Base-by-base conservation (phyloP, 2,329 filamentous ascomycete species). In the Trichophyton mentagrophytes region DNA sequence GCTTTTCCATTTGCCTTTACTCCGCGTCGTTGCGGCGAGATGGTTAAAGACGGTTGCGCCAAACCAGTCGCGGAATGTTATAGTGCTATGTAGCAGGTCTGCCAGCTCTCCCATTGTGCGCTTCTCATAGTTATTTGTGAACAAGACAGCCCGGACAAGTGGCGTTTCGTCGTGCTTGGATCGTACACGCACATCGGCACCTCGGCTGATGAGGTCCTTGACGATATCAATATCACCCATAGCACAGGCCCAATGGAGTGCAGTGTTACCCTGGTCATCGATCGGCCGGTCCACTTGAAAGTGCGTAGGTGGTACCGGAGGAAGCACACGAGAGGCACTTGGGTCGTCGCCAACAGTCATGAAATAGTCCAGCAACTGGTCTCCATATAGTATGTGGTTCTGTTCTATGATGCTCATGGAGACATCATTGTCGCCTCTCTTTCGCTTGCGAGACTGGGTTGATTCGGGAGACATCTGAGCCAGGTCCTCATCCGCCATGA, bases 181-280 rank as follows among this genome's bases (percentile, higher is more conserved):
- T 60, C 86, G 81, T 2, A 86, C 84, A 33, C 84, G 83, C 15
- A 90, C 79, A 63, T 84, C 84, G 9, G 92, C 90, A 47, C 88
- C 86, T 63, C 91, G 90, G 46, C 85, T 82, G 67, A 93, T 87
- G 17, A 99, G 79, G 72, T 95, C 88, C 72, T 87, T 90, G 64
- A 96, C 89, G 15, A 97, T 89, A 57, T 92, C 88, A 33, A 96
- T 79, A 66, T 97, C 93, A 62, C 93, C 93, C 92, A 99, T 99
- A 25, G 93, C 90, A 59, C 90, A 90, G 17, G 91, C 93, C 93
- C 93, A 99, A 71, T 99, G 93, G 66, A 99, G 82, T 4, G 92
- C 91, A 1, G 90, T 95, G 69, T 97, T 91, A 8, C 87, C 86
- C 68, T 95, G 90, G 49, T 90, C 88, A 71, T 99, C 93, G 64